Conservation (phyloP, 1,284 basidiomycete species). For the Apiotrichum akiyoshidainum region DNA sequence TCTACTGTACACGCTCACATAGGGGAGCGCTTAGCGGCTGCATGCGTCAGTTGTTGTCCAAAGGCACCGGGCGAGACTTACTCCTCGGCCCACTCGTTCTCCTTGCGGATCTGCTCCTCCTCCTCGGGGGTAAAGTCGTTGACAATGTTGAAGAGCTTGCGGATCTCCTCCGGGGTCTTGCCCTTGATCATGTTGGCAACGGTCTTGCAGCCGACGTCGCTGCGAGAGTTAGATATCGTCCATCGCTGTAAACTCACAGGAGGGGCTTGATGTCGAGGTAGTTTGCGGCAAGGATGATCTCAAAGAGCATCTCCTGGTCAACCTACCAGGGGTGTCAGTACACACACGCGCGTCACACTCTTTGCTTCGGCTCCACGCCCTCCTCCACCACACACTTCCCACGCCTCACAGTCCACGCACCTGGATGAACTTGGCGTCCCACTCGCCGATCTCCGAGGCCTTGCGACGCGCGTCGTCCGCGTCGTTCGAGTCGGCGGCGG, state of each 20-base stretch:
- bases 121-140: slow-evolving; percentile 99
- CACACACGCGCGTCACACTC: not conserved
- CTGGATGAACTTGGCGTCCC: slow-evolving; percentile 97
- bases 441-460: slow-evolving; percentile 95
- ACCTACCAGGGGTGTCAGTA: slow-evolving; percentile 50
- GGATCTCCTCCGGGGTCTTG: slow-evolving; percentile 82
- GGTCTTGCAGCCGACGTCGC: slow-evolving; percentile 99
- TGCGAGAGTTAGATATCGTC: slow-evolving; percentile 43
- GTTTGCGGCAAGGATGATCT: slow-evolving; percentile 99
- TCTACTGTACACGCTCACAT: not conserved
- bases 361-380: no score
- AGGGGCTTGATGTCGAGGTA: slow-evolving; percentile 99
- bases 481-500: slow-evolving; percentile 68
- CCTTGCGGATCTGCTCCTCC: slow-evolving; percentile 99
- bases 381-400: no score
- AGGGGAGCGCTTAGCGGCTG: slow-evolving; percentile 7
- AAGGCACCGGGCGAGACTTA: slow-evolving; percentile 24
- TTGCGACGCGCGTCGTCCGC: slow-evolving; percentile 95
- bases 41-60: not conserved
- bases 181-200: slow-evolving; percentile 98
- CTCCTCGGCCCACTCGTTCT: slow-evolving; percentile 73
- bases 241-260: slow-evolving; percentile 60
- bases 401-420: slow-evolving; percentile 41
- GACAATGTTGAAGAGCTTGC: slow-evolving; percentile 89
- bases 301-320: slow-evolving; percentile 84